Percentiles rank a stretch among this genome's conserved stretches.
Evolutionary conservation across 768 basidiomycete species (phyloP).

Genomic region (Rhizopogon roseolus): DNA sequence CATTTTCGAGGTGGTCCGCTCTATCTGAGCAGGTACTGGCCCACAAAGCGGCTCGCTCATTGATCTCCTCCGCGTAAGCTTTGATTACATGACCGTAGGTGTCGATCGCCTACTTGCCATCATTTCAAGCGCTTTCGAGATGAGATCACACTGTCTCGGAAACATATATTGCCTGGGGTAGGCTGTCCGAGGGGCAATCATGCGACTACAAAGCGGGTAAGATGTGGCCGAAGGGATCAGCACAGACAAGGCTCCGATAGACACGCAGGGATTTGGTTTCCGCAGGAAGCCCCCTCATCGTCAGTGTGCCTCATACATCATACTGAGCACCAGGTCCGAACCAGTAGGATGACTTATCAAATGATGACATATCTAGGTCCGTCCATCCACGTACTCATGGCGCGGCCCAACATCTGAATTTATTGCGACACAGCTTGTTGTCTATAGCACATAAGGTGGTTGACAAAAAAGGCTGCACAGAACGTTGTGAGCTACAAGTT

Average conservation of each 20-base stretch:
- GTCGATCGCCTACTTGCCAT: not conserved
- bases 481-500: not conserved
- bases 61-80: not conserved
- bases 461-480: too few relatives aligned
- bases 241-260: not conserved
- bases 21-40: not conserved
- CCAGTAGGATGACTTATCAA: not conserved
- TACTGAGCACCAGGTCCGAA: not conserved
- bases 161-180: not conserved
- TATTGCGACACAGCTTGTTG: too few relatives aligned
- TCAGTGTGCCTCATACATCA: not conserved
- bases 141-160: not conserved
- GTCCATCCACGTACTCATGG: not conserved
- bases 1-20: not conserved
- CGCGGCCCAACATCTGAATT: too few relatives aligned
- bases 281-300: not conserved
- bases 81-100: not conserved
- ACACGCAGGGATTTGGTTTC: not conserved
- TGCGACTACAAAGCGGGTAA: not conserved
- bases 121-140: not conserved
- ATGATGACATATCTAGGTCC: not conserved
- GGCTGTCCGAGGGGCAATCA: not conserved
- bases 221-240: not conserved
- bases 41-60: not conserved
- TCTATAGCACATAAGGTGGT: too few relatives aligned